Base-by-base conservation (phyloP, 345 rosid genomes). In the Cardamine resedifolia region DNA sequence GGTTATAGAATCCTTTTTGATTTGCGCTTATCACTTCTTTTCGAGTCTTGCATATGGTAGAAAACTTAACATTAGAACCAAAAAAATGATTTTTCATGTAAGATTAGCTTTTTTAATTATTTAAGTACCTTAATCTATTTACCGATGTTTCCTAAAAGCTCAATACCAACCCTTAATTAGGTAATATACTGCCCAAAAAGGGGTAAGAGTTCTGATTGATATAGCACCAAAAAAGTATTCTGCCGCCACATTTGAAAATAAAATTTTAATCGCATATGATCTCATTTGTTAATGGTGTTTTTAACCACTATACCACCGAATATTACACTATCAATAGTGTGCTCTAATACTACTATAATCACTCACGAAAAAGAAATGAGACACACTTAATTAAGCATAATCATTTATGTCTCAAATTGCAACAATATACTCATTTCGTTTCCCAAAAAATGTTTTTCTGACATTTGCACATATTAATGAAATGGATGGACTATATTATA, bases 371-470 rank as follows among this genome's bases (percentile, higher is more conserved):
- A 60, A 24, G 12, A 20, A 33, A 38, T n/a, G 61, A 66, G 14
- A 52, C 61, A 74, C 33, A 45, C 43, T 65, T n/a, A n/a, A n/a
- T n/a, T 41, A 67, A 66, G 62, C 61, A 67, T 67, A 74, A 66
- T 49, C 73, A 74, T 66, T 41, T 6, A 34, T 12, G 44, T 62
- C 14, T 24, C 74, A 56, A 75, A 51, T 41, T 23, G 3, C 24
- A 30, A 66, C 38, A 74, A 61, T n/a, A n/a, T n/a, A n/a, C n/a
- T n/a, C n/a, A n/a, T n/a, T n/a, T n/a, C n/a, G n/a, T n/a, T n/a
- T n/a, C n/a, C n/a, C n/a, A n/a, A n/a, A n/a, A n/a, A n/a, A n/a
- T n/a, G n/a, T n/a, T n/a, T n/a, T n/a, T n/a, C n/a, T n/a, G n/a
- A n/a, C n/a, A n/a, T n/a, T n/a, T n/a, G n/a, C n/a, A n/a, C n/a